These are phyloP conservation scores for Mortierella hygrophila DNA, from an alignment of 192 early-diverging fungal species.

Conservation along the genomic window DNA sequence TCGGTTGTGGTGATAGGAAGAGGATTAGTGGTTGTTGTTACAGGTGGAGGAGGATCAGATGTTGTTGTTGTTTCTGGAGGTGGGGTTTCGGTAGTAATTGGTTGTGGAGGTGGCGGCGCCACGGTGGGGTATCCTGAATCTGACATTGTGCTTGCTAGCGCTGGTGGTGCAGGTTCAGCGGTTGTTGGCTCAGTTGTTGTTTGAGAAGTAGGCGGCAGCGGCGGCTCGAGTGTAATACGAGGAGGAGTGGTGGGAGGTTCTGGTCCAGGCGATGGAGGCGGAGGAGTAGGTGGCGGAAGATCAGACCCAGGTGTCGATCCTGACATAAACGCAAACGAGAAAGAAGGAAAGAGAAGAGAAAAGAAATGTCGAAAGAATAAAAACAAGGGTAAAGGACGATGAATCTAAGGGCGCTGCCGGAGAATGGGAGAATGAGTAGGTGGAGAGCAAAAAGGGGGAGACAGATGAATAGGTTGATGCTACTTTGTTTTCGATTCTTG, in stretches of 20 bases:
- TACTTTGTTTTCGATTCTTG: background rate
- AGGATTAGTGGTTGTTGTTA: conserved; percentile 15
- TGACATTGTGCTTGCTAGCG: background rate
- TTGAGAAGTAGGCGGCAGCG: background rate
- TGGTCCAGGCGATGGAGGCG: background rate
- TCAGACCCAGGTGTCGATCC: background rate
- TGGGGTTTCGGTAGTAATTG: background rate
- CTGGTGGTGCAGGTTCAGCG: background rate
- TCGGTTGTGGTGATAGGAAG: background rate
- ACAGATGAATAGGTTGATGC: background rate
- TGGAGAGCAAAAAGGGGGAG: background rate
- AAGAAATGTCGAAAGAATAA: background rate
- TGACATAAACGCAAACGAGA: background rate
- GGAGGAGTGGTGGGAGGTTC: background rate
- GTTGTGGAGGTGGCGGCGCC: background rate
- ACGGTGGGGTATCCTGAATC: background rate
- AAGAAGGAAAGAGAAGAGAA: background rate
- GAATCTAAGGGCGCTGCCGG: too few relatives aligned
- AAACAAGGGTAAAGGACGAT: background rate
- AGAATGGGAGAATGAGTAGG: background rate
- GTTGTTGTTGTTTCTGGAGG: conserved; percentile 19
- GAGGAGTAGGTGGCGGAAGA: background rate
- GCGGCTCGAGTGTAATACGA: background rate
- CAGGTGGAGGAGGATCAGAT: background rate
- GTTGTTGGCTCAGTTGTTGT: background rate